Conservation (phyloP, 345 rosid species). For the Angophora floribunda region DNA sequence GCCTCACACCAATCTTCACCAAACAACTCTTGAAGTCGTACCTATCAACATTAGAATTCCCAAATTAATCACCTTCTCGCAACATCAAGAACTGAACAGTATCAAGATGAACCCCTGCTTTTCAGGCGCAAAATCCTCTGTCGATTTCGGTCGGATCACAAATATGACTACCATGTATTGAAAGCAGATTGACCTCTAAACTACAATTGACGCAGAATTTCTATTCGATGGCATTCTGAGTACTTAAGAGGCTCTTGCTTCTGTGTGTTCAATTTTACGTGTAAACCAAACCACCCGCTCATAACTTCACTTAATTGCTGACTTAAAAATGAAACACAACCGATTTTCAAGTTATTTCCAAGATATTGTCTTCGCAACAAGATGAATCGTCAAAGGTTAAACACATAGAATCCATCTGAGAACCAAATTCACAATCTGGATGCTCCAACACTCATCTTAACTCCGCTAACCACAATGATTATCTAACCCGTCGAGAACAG, state of each 20-base stretch:
- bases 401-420: no score
- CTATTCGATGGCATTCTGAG: no score
- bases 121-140: background rate
- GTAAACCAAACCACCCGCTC: background rate
- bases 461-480: background rate
- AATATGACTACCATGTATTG: background rate
- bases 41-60: no score
- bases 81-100: background rate
- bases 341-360: no score
- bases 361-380: no score
- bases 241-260: background rate
- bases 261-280: background rate
- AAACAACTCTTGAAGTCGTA: no score
- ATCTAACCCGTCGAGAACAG: background rate
- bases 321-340: no score
- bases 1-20: no score
- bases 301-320: background rate
- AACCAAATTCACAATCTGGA: background rate
- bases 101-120: background rate
- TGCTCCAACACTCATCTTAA: background rate
- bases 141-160: background rate
- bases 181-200: background rate
- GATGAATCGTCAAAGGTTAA: no score
- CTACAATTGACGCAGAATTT: background rate
- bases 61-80: no score